phyloP scores from a whole-genome alignment of 257 asterid genomes.

The Fraxinus excelsior region DNA sequence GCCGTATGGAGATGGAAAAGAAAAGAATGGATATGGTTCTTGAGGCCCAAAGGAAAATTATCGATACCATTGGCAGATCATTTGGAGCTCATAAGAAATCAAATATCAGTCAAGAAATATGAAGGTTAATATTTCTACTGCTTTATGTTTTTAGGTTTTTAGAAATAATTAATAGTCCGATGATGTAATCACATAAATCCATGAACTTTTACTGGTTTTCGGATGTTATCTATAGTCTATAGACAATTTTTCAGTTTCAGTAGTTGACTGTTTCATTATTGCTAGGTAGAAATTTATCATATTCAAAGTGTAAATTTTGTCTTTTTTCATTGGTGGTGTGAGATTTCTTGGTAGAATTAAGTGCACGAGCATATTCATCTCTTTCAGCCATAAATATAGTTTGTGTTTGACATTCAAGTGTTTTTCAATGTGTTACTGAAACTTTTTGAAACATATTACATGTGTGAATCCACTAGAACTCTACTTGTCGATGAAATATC shows the following conservation, averaged over 20 bases:
- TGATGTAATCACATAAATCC: conserved; percentile 19
- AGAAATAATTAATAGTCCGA: background rate
- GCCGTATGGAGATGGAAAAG: conserved; percentile 78
- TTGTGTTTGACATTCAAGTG: too few relatives aligned
- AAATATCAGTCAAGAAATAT: conserved; percentile 23
- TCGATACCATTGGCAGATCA: conserved; percentile 62
- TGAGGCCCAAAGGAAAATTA: conserved; percentile 70
- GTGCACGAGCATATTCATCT: too few relatives aligned
- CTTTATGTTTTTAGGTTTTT: background rate
- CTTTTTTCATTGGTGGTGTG: background rate
- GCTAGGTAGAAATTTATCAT: background rate
- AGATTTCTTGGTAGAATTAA: background rate
- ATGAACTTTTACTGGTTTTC: background rate
- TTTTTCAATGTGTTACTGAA: too few relatives aligned
- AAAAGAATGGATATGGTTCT: conserved; percentile 85
- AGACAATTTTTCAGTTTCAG: conserved; percentile 17
- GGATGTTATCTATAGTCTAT: conserved; percentile 20
- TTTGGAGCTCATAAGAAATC: conserved; percentile 50
- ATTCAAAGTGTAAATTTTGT: background rate
- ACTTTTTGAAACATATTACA: too few relatives aligned
- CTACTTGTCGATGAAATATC: too few relatives aligned
- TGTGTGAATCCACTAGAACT: too few relatives aligned
- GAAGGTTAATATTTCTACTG: conserved; percentile 24
- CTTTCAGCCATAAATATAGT: too few relatives aligned
- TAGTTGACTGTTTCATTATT: conserved; percentile 22